Conservation (phyloP, 2,329 filamentous ascomycete genomes). For the Ceratocystis diversiconidia region DNA sequence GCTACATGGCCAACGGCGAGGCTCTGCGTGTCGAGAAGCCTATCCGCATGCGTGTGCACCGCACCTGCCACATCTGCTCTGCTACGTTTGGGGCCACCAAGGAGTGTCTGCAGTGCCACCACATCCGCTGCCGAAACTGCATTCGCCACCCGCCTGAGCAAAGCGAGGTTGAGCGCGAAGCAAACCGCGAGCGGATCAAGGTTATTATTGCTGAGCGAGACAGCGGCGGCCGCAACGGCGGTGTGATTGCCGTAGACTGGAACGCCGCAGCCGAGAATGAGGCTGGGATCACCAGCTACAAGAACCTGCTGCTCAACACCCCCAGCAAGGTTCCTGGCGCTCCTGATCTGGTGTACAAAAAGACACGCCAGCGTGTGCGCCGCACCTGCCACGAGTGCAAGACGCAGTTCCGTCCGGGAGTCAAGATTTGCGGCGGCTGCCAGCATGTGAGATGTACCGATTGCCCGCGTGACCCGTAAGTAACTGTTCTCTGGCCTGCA, state of each 20-base stretch:
- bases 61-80: slow-evolving; percentile 68
- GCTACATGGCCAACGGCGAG: slow-evolving; percentile 28
- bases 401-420: slow-evolving; percentile 42
- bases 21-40: slow-evolving; percentile 57
- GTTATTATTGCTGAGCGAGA: slow-evolving; percentile 43
- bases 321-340: slow-evolving; percentile 48
- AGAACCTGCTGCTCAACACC: slow-evolving; percentile 36
- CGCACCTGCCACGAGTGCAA: slow-evolving; percentile 65
- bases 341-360: slow-evolving; percentile 58
- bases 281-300: slow-evolving; percentile 21
- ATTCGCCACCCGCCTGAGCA: slow-evolving; percentile 57
- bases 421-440: slow-evolving; percentile 54
- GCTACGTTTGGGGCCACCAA: slow-evolving; percentile 59
- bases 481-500: slow-evolving; percentile 21
- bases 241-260: slow-evolving; percentile 29
- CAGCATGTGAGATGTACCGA: slow-evolving; percentile 62
- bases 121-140: slow-evolving; percentile 69
- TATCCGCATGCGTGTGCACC: slow-evolving; percentile 63
- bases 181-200: slow-evolving; percentile 35
- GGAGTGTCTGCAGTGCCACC: slow-evolving; percentile 62
- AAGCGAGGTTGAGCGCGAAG: slow-evolving; percentile 39
- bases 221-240: slow-evolving; percentile 28
- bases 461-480: slow-evolving; percentile 68
- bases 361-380: slow-evolving; percentile 57
- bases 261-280: slow-evolving; percentile 31